phyloP scores from a whole-genome alignment of 805 yeast species.

The Candida insectalens region DNA sequence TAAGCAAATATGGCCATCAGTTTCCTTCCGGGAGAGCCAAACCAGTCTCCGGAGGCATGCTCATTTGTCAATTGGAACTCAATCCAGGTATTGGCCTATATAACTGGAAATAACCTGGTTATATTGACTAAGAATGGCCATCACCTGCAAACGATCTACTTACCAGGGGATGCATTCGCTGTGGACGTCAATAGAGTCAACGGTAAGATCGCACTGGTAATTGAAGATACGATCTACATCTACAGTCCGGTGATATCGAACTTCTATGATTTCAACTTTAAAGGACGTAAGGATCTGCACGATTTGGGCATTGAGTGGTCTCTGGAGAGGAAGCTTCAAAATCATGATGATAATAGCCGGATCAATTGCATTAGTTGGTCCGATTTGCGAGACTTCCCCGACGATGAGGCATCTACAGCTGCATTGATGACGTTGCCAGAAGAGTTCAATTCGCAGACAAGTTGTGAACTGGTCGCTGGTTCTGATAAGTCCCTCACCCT shows the following conservation, averaged over 20 bases:
- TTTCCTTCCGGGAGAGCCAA: slow-evolving; percentile 83
- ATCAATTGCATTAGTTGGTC: slow-evolving; percentile 27
- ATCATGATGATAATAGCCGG: slow-evolving; percentile 12
- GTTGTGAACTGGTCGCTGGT: slow-evolving; percentile 53
- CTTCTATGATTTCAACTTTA: slow-evolving; percentile 24
- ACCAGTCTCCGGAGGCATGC: slow-evolving; percentile 42
- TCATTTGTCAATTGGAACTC: slow-evolving; percentile 58
- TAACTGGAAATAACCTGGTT: slow-evolving; percentile 83
- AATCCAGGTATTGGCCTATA: slow-evolving; percentile 58
- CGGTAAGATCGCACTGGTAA: slow-evolving; percentile 54
- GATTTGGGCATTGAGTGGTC: slow-evolving; percentile 24
- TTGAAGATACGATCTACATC: slow-evolving; percentile 33
- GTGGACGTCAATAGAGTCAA: slow-evolving; percentile 52
- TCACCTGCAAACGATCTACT: slow-evolving; percentile 67
- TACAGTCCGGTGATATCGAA: slow-evolving; percentile 51
- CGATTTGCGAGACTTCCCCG: slow-evolving; percentile 21
- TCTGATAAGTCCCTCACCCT: slow-evolving; percentile 40
- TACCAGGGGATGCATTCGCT: slow-evolving; percentile 55
- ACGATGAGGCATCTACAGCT: slow-evolving; percentile 15
- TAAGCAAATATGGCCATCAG: slow-evolving; percentile 65
- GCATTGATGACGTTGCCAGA: slow-evolving; percentile 22
- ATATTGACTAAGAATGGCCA: slow-evolving; percentile 41
- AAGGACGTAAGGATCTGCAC: slow-evolving; percentile 21
- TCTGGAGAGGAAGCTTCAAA: slow-evolving; percentile 18
- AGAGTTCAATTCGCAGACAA: slow-evolving; percentile 26